These are phyloP conservation scores for Penicillium brasilianum DNA, from an alignment of 2,329 filamentous ascomycete genomes.

Conservation along the genomic window DNA sequence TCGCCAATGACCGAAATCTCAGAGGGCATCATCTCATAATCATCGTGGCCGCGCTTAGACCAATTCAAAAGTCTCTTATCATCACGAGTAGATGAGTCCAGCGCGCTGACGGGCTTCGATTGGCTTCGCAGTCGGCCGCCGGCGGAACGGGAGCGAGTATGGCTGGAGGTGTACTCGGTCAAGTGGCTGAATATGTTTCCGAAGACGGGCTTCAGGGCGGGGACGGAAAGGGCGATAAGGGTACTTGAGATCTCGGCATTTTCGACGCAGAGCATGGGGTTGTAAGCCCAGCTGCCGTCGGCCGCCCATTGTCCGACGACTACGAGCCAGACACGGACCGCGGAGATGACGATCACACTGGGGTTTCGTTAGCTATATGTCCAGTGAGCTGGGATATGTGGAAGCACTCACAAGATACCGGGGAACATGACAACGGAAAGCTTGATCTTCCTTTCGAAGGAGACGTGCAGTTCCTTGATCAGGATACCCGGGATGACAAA, in stretches of 20 bases:
- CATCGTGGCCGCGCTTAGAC: constrained; percentile 27
- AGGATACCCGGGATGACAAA: constrained; percentile 58
- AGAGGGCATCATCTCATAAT: constrained; percentile 38
- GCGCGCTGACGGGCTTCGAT: constrained; percentile 25
- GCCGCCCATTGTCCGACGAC: constrained; percentile 53
- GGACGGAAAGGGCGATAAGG: constrained; percentile 57
- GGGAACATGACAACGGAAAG: constrained; percentile 56
- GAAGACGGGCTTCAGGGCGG: constrained; percentile 56
- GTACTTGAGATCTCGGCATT: constrained; percentile 58
- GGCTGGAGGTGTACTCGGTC: constrained; percentile 31
- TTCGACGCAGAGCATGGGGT: constrained; percentile 57
- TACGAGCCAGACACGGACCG: constrained; percentile 55
- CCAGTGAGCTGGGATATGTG: too few relatives aligned
- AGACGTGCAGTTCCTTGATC: constrained; percentile 54
- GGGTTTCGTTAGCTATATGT: constrained; percentile 8
- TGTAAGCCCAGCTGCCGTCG: constrained; percentile 59
- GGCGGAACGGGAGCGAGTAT: constrained; percentile 26
- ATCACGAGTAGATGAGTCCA: constrained; percentile 24
- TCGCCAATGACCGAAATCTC: constrained; percentile 27
- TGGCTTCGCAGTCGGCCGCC: constrained; percentile 21
- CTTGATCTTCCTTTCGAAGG: constrained; percentile 53
- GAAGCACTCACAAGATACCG: constrained; percentile 51
- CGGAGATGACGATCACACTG: constrained; percentile 57
- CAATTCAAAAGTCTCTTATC: constrained; percentile 31
- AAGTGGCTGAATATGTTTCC: constrained; percentile 34